Evolutionary conservation across 1,139 yeast species (phyloP).

Genomic region (Williopsis jadinii): DNA sequence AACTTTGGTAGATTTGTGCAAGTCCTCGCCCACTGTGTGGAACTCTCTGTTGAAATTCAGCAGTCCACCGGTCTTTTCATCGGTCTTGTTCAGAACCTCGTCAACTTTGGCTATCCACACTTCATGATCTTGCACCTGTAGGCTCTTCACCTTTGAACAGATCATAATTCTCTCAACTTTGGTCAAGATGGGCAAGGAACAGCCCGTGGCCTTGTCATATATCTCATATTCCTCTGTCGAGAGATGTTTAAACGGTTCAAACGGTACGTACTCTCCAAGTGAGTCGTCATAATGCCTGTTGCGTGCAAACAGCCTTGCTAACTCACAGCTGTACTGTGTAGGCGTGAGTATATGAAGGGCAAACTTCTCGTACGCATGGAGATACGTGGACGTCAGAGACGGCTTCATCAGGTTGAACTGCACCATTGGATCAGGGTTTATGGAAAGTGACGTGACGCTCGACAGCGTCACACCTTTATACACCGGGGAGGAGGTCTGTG

Average conservation of each 20-base stretch:
- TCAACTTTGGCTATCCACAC: slow-evolving; percentile 74
- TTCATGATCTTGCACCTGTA: slow-evolving; percentile 72
- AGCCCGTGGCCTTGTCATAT: slow-evolving; percentile 9
- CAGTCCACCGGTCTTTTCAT: slow-evolving; percentile 30
- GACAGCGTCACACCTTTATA: slow-evolving; percentile 70
- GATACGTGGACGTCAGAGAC: slow-evolving; percentile 60
- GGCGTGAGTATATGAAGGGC: slow-evolving; percentile 79
- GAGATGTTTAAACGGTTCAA: slow-evolving; percentile 27
- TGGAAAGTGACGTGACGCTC: slow-evolving; percentile 71
- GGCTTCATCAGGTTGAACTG: slow-evolving; percentile 83
- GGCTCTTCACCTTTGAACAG: slow-evolving; percentile 48
- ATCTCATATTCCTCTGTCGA: slow-evolving; percentile 21
- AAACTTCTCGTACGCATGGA: slow-evolving; percentile 48
- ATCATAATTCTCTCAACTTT: slow-evolving; percentile 58
- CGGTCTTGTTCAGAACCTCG: slow-evolving; percentile 37
- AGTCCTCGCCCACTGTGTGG: slow-evolving; percentile 38
- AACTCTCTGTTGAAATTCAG: slow-evolving; percentile 59
- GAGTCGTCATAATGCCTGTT: slow-evolving; percentile 33
- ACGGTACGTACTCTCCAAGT: slow-evolving; percentile 15
- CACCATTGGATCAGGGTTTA: slow-evolving; percentile 63
- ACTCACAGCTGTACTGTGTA: slow-evolving; percentile 37
- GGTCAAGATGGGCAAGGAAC: slow-evolving; percentile 49
- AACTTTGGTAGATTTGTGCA: slow-evolving; percentile 8
- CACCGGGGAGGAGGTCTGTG: slow-evolving; percentile 13
- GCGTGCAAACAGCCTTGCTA: slow-evolving; percentile 56